Base-by-base conservation (phyloP, 2,329 filamentous ascomycete genomes). In the Calonectria hawksworthii region DNA sequence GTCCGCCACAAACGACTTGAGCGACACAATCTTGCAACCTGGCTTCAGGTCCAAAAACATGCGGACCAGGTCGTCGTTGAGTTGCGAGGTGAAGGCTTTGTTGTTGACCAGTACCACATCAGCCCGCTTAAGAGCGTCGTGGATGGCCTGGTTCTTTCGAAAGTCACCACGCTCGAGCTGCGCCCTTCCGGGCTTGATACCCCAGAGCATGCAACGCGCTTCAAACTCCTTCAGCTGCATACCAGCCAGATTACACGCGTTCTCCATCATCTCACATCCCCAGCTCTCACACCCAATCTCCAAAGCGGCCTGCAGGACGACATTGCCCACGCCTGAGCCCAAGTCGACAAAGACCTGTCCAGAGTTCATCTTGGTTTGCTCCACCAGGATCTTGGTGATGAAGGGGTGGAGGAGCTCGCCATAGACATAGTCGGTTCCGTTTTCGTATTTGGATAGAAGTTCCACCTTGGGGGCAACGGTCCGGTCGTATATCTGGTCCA, bases 61-160 rank as follows among this genome's bases (percentile, higher is more conserved):
- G 80, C 95, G 92, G 78, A 96, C 92, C 59, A 99, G 89, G 75
- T 92, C 92, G 82, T 95, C 94, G 85, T 99, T 99, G 70, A 98
- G 91, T 79, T 93, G 90, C 18, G 96, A 93, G 8, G 94, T 96
- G 85, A 99, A 99, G 3, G 96, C 97, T 86, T 99, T 96, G 86
- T 99, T 99, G 88, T 99, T 99, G 80, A 99, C 96, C 32, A 99
- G 90, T 23, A 99, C 92, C n/a, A 99, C 96, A 83, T 99, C 97
- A 2, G 97, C 96, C 70, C 93, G 92, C 84, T 94, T 93, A 65
- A 99, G 89, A 10, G 93, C 93, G 30, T 92, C 90, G 74, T 93
- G 89, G 64, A 98, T 95, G 73, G 89, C 89, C 21, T 90, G 84
- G 78, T 94, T 94, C 77, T 93, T 92, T 13, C 96, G 92, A 82